phyloP scores from a whole-genome alignment of 2,329 filamentous ascomycete species.

The Arthrinium phaeospermum region DNA sequence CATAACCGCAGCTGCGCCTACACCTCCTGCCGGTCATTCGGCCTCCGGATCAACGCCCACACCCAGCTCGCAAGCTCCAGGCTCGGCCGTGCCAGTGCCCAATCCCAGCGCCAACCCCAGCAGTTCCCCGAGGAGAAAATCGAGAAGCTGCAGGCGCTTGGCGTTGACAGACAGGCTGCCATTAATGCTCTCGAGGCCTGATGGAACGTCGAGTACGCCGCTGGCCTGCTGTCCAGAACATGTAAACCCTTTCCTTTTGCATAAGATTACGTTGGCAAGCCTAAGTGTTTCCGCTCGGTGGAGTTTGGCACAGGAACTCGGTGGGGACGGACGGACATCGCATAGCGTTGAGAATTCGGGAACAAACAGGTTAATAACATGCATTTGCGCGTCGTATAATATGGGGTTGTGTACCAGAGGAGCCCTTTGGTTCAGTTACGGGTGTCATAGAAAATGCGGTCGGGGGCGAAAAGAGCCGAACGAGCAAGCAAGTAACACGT shows the following conservation, averaged over 20 bases:
- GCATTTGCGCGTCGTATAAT: neutral
- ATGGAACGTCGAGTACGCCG: slow-evolving; percentile 88
- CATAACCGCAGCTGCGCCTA: slow-evolving; percentile 28
- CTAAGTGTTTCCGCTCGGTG: slow-evolving; percentile 8
- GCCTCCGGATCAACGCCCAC: slow-evolving; percentile 34
- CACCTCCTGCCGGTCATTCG: slow-evolving; percentile 24
- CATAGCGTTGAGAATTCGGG: slow-evolving; percentile 16
- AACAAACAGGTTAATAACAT: slow-evolving; percentile 11
- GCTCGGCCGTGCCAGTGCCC: slow-evolving; percentile 32
- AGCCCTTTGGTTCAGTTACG: neutral
- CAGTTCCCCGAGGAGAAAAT: slow-evolving; percentile 70
- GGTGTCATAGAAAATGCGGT: neutral
- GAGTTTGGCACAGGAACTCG: slow-evolving; percentile 3
- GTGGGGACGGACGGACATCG: slow-evolving; percentile 6
- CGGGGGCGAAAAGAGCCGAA: neutral
- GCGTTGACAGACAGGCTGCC: slow-evolving; percentile 77
- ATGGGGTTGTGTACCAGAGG: neutral
- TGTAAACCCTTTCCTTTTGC: slow-evolving; percentile 21
- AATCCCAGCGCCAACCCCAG: slow-evolving; percentile 15
- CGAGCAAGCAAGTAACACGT: neutral
- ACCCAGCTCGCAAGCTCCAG: slow-evolving; percentile 34
- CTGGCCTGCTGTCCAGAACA: slow-evolving; percentile 72
- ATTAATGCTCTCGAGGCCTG: slow-evolving; percentile 81
- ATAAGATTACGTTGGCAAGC: neutral
- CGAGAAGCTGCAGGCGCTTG: slow-evolving; percentile 76